Percentiles rank a stretch among this genome's conserved stretches.
Conservation (phyloP, 768 basidiomycete genomes). For the Mycena chlorophos region DNA sequence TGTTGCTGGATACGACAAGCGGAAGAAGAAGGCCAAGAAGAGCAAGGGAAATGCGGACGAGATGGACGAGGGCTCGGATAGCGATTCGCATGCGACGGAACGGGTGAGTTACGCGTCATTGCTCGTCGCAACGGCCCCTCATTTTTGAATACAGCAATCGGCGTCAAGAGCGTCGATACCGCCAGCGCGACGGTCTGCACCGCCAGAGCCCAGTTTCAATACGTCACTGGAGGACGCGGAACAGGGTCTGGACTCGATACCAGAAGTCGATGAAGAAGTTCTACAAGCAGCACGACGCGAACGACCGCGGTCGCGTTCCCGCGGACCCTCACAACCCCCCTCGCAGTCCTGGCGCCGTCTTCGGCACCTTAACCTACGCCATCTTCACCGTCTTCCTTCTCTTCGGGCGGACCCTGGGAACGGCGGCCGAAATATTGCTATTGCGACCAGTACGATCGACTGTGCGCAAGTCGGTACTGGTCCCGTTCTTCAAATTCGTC, state of each 20-base stretch:
- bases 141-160: constrained; percentile 25
- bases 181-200: constrained; percentile 31
- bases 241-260: constrained; percentile 60
- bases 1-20: constrained; percentile 64
- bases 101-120: constrained; percentile 27
- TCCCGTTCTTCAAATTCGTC: constrained; percentile 32
- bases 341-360: constrained; percentile 36
- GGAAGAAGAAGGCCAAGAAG: constrained; percentile 51
- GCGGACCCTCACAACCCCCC: constrained; percentile 27
- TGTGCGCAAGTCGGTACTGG: constrained; percentile 29
- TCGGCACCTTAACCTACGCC: constrained; percentile 42
- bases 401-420: constrained; percentile 51
- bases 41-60: constrained; percentile 51
- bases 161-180: constrained; percentile 44
- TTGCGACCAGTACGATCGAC: constrained; percentile 48
- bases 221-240: constrained; percentile 46
- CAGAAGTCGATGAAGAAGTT: constrained; percentile 60
- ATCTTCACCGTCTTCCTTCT: constrained; percentile 39
- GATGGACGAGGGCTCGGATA: constrained; percentile 50
- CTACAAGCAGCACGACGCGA: constrained; percentile 25
- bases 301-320: constrained; percentile 29
- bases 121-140: not conserved
- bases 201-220: constrained; percentile 28
- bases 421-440: constrained; percentile 47
- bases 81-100: constrained; percentile 36